Base-by-base conservation (phyloP, 1,284 basidiomycete genomes). In the Cystobasidium pallidum region DNA sequence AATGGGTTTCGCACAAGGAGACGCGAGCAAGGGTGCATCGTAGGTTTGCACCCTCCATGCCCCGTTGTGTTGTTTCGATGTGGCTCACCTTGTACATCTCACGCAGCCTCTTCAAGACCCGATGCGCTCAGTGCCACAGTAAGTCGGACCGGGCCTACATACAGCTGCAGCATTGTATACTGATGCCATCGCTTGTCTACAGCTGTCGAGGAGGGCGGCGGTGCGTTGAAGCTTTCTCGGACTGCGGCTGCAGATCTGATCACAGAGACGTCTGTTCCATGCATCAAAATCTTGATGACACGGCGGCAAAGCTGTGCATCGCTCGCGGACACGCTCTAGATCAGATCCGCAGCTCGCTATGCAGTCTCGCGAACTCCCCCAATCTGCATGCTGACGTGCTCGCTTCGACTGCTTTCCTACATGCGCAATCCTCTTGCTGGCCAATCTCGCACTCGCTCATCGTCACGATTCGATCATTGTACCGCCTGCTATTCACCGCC, bases 61-160 rank as follows among this genome's bases (percentile, higher is more conserved):
- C 47, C 51, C 7, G n/a, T 57, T 64, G 32, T 41, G 52, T 19
- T 32, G 19, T n/a, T 28, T 26, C 21, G 63, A 13, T 36, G 34
- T 41, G n/a, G 3, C 34, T 21, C 45, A 32, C 39, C 36, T 36
- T 52, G 43, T 45, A 4, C 43, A 8, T 45, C 43, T 26, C 36
- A n/a, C 32, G 7, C 64, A 66, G 45, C 47, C 76, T 77, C 55
- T 76, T 78, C 77, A 78, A 78, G 76, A 77, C 76, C 45, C 73
- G 77, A 65, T 99, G 95, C 81, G 92, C 92, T 73, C 94, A 97
- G 83, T 99, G 95, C 86, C 95, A 99, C 84, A 98, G 67, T 70
- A 17, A 61, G 67, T 51, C n/a, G 43, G 11, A 45, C 11, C 43
- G n/a, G 32, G 24, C 47, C 6, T 66, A 11, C 47, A 49, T 65